These are phyloP conservation scores for Podospora appendiculata DNA, from an alignment of 495 filamentous ascomycete species.

Conservation along the genomic window DNA sequence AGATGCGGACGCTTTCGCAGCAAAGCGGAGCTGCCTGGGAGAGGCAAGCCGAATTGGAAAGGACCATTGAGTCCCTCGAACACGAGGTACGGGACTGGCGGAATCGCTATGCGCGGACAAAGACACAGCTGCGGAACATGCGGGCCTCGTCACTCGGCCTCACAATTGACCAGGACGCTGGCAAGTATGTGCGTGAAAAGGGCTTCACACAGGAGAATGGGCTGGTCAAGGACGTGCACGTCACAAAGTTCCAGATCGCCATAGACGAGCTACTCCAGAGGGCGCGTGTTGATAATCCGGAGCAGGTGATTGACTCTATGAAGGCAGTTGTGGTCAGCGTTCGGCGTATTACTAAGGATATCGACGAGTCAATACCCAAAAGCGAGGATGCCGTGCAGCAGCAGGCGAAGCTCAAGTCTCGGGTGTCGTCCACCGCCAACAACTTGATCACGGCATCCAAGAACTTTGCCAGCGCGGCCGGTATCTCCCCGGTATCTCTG, in stretches of 20 bases:
- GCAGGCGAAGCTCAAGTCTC: conserved; percentile 61
- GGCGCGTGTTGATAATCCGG: conserved; percentile 64
- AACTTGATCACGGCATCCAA: conserved; percentile 91
- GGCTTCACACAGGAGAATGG: conserved; percentile 67
- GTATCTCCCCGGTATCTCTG: conserved; percentile 89
- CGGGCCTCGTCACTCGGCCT: conserved; percentile 73
- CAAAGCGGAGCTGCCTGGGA: conserved; percentile 73
- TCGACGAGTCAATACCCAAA: conserved; percentile 49
- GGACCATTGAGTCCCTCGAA: conserved; percentile 66
- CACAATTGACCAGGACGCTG: conserved; percentile 56
- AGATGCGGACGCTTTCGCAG: conserved; percentile 82
- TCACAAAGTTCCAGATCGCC: conserved; percentile 91
- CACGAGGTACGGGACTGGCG: conserved; percentile 83
- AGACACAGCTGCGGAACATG: conserved; percentile 75
- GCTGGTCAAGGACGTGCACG: conserved; percentile 78
- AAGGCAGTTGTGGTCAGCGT: conserved; percentile 74
- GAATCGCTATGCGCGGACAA: conserved; percentile 75
- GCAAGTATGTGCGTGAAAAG: conserved; percentile 56
- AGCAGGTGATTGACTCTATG: conserved; percentile 67
- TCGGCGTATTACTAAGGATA: conserved; percentile 70
- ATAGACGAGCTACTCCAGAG: conserved; percentile 85
- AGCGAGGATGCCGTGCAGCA: conserved; percentile 40
- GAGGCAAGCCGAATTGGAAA: conserved; percentile 67
- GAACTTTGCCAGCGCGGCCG: conserved; percentile 72
- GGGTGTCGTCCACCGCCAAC: conserved; percentile 86